Evolutionary conservation across 163 green algal species (phyloP).

Genomic region (Coccomyxa subellipsoidea): DNA sequence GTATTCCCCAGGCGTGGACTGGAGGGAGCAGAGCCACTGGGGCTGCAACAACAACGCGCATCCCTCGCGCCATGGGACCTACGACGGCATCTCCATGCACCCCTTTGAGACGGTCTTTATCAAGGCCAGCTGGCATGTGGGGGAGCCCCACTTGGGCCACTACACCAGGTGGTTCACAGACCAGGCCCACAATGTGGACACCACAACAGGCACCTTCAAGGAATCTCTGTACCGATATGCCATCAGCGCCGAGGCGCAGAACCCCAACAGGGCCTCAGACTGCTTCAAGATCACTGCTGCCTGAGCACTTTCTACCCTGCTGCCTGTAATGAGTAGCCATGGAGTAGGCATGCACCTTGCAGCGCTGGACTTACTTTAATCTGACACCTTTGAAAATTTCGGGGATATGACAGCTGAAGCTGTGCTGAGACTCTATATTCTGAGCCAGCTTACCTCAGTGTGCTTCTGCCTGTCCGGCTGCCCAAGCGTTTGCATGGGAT

Average conservation of each 20-base stretch:
- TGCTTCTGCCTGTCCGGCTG: no score
- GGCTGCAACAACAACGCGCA: conserved; percentile 62
- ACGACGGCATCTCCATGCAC: conserved; percentile 52
- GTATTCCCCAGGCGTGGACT: conserved; percentile 13
- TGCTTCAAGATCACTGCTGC: conserved; percentile 31
- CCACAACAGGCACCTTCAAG: conserved; percentile 43
- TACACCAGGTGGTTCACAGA: conserved; percentile 30
- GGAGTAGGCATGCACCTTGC: no score
- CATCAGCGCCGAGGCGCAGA: conserved; percentile 37
- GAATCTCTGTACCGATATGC: conserved; percentile 56
- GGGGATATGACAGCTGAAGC: no score
- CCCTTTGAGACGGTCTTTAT: conserved; percentile 57
- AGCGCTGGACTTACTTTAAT: no score
- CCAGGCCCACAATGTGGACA: conserved; percentile 22
- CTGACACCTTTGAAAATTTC: no score
- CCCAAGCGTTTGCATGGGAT: no score
- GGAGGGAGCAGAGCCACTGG: conserved; percentile 45
- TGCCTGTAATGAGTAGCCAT: not conserved
- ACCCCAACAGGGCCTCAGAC: conserved; percentile 20
- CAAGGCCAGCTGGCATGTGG: conserved; percentile 59
- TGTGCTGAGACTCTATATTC: no score
- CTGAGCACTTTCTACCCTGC: not conserved
- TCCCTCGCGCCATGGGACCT: conserved; percentile 47
- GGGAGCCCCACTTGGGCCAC: conserved; percentile 36
- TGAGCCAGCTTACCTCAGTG: no score